These are phyloP conservation scores for Nissolia schottii DNA, from an alignment of 306 rosid genomes.

Conservation along the genomic window DNA sequence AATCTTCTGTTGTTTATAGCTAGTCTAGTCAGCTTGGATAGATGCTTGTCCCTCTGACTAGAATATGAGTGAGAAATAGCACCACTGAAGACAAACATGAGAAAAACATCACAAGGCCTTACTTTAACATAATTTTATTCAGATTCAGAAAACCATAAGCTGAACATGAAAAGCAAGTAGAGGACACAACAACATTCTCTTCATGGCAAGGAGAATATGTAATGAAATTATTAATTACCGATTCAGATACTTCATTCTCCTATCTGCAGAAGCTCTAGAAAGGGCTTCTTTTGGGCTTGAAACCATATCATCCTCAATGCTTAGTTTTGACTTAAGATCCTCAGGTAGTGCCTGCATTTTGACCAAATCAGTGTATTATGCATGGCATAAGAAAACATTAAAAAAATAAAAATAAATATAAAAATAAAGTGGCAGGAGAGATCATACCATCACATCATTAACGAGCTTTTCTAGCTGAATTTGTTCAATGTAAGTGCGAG, in stretches of 20 bases:
- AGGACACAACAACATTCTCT: neutral
- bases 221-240: conserved; percentile 44
- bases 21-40: conserved; percentile 74
- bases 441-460: conserved; percentile 93
- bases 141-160: conserved; percentile 8
- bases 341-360: conserved; percentile 87
- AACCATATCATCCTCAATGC: conserved; percentile 74
- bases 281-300: conserved; percentile 99
- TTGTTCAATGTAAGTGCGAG: conserved; percentile 97
- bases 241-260: conserved; percentile 76
- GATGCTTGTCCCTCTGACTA: conserved; percentile 63
- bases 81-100: conserved; percentile 38
- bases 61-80: conserved; percentile 70
- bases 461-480: conserved; percentile 97
- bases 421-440: conserved; percentile 12
- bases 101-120: conserved; percentile 23
- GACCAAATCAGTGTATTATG: conserved; percentile 32
- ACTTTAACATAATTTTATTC: neutral
- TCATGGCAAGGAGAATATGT: neutral
- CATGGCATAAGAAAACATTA: conserved; percentile 17
- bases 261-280: conserved; percentile 92
- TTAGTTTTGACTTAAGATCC: conserved; percentile 84
- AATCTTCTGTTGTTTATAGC: conserved; percentile 68
- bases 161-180: conserved; percentile 8
- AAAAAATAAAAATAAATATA: too few species aligned